Evolutionary conservation across 2,329 filamentous ascomycete species (phyloP), one percentile per base, ranked within the genome.

Genomic region (Cryoendolithus antarcticus): DNA sequence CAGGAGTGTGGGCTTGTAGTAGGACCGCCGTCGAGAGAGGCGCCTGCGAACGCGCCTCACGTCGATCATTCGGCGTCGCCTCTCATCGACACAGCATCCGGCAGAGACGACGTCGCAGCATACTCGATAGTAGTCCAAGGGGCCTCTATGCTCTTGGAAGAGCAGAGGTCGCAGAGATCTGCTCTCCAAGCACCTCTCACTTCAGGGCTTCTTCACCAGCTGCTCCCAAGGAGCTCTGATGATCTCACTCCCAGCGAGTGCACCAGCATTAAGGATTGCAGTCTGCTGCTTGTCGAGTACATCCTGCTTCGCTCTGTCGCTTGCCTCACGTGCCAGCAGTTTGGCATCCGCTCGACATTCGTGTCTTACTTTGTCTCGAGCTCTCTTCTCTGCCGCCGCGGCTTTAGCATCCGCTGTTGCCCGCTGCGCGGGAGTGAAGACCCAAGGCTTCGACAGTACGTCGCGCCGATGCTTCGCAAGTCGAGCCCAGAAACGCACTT

Each of bases 371-470:
- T 48, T 41, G 54, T 60, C 46, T 56, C 53, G 21, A 43, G 46
- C 19, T 57, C 52, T 29, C 57, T 58, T 41, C 62, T 61, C 21
- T 57, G 51, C 36, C 58, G 56, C 21, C 53, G 48, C 38, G 44
- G 45, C 13, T 59, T 45, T 24, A 59, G 55, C 32, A 46, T 57
- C 38, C 56, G 58, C 64, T 11, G 75, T 57, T 35, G 48, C 52
- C 39, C 57, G 60, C 33, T 67, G 55, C 44, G 74, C 63, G 21
- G 57, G 54, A 0, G 53, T 59, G 33, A 80, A 44, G 3, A 61
- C 49, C 75, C 76, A 79, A 2, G 73, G 72, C 38, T 57, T 58
- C 3, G 59, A 60, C 13, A 80, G 60, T 1, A 75, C 62, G 9
- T 66, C 58, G 7, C 62, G 51, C 33, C 70, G 63, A 50, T 70